Base-by-base conservation (phyloP, 225 moss, liverwort and hornwort genomes). In the Neckera pumila region DNA sequence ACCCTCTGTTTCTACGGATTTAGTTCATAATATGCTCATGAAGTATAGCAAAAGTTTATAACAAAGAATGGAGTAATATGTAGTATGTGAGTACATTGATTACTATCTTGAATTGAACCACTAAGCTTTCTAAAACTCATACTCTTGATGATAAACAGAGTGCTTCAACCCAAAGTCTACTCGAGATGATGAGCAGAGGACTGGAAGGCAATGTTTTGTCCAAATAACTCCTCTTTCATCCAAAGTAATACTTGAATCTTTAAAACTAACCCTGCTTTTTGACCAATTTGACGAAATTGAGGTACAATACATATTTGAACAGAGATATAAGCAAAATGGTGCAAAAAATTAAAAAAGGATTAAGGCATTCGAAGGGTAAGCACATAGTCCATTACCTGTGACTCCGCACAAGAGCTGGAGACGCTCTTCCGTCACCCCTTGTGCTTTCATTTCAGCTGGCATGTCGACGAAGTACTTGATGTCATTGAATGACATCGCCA, bases 401-500 rank as follows among this genome's bases (percentile, higher is more conserved):
- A 94, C 91, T 53, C 90, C 94, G 45, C 91, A 91, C 36, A 92
- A 76, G 60, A 95, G 91, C 86, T 94, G 91, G 40, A 95, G 92
- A 65, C 92, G 91, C 63, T 92, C 90, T 75, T 96, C 96, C 17
- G 78, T 36, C 84, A 93, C 94, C n/a, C 95, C 98, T 64, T 98
- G 97, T 2, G 91, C 93, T 76, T 92, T 96, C 98, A 98, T 96
- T 75, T 93, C 95, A 53, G 89, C 89, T 34, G 94, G 93, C 93
- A 95, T 94, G 87, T 93, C 93, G 33, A 98, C 97, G 5, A 71
- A 97, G 91, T 98, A 98, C 53, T 91, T 94, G 21, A 97, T 94
- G 36, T 96, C 90, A 34, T 93, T 91, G 82, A 98, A 98, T 5
- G 94, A 91, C 87, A 98, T 96, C 21, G 95, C 82, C 27, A 96